Base-by-base conservation (phyloP, 2,329 filamentous ascomycete species). In the Pseudogymnoascus sp. region DNA sequence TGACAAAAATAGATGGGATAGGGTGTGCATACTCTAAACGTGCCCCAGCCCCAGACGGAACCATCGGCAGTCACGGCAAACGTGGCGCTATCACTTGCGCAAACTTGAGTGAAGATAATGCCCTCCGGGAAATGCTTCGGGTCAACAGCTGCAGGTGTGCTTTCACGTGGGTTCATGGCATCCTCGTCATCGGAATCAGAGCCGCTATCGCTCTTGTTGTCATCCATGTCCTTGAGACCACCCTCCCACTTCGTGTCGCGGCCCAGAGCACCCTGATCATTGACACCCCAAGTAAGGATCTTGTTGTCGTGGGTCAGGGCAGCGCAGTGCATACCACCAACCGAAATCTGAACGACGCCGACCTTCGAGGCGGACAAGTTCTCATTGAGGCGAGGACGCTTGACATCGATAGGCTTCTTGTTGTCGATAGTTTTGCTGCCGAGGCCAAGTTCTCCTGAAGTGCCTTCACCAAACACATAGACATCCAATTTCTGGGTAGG, bases 221-320 rank as follows among this genome's bases (percentile, higher is more conserved):
- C 79, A 52, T 80, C 78, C 12, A 80, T 79, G 61, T 85, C 81
- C 62, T 83, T 80, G 31, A 83, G 74, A 16, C 84, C 85, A 59
- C 87, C 87, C 2, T 87, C 83, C 81, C 86, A 88, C 11, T 77
- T 77, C 2, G 89, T 92, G 71, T 90, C 83, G 71, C 91, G 82
- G 43, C 91, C 91, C 38, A 95, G 81, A 7, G 91, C 89, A 66
- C 89, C 88, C 71, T 92, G 86, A 71, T 95, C 91, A 72, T 94
- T 94, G 68, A 94, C 90, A 61, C 91, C 91, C 91, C 91, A 95
- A 29, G 89, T 92, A 61, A 91, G 77, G 68, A 95, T 89, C 76
- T 86, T 87, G 78, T 92, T 91, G 74, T 93, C 88, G 68, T 86
- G 82, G 59, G 91, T 93, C 61, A 94, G 77, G 2, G 87, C 90